These are phyloP conservation scores for Erodium moschatum DNA, from an alignment of 441 rosid genomes.

Conservation along the genomic window DNA sequence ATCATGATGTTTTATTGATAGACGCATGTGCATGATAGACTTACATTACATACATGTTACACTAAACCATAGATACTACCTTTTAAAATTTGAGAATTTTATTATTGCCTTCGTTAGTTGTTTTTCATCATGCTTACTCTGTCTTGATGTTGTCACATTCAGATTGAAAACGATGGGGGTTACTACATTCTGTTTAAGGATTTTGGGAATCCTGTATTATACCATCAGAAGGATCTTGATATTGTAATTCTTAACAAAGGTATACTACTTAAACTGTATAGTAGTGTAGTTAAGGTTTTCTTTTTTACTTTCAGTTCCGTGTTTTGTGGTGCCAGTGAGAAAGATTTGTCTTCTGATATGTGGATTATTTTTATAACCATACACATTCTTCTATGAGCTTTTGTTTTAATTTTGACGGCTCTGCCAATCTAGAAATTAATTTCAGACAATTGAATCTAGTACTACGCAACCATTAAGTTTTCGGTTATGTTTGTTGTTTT, in stretches of 20 bases:
- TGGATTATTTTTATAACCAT: not conserved
- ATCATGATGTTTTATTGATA: not conserved
- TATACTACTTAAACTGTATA: slow-evolving; percentile 23
- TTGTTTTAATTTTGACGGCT: too few relatives aligned
- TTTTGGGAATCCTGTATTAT: slow-evolving; percentile 43
- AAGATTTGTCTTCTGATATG: not conserved
- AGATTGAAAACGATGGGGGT: slow-evolving; percentile 42
- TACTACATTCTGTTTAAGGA: slow-evolving; percentile 49
- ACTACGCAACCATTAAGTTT: not conserved
- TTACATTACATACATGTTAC: not conserved
- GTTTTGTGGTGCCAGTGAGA: not conserved
- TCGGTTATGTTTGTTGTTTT: not conserved
- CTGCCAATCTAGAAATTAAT: too few relatives aligned
- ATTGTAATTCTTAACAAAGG: slow-evolving; percentile 52
- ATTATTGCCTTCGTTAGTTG: not conserved
- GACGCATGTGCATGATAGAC: not conserved
- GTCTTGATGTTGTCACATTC: slow-evolving; percentile 17
- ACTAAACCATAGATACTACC: not conserved
- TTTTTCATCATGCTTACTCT: slow-evolving; percentile 8
- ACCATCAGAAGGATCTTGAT: slow-evolving; percentile 46
- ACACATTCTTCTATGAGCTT: not conserved
- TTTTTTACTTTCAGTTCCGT: not conserved
- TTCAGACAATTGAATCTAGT: too few relatives aligned
- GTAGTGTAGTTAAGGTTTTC: not conserved
- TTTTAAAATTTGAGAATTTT: not conserved